phyloP scores from a whole-genome alignment of 805 yeast genomes.

The Candida anglica region DNA sequence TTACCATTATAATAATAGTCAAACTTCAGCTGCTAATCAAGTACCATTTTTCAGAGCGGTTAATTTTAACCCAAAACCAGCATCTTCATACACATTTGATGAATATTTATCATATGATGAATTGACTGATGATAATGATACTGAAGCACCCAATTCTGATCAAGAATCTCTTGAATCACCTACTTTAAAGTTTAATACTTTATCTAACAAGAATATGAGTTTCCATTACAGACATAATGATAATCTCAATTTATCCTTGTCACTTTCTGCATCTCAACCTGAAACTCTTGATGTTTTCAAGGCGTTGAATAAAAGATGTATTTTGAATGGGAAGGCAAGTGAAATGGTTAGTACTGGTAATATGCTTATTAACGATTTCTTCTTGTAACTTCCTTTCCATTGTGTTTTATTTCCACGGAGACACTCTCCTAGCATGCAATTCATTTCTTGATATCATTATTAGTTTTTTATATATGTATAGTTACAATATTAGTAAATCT shows the following conservation, averaged over 20 bases:
- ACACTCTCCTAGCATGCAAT: too few relatives aligned
- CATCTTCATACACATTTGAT: constrained; percentile 23
- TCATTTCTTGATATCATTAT: too few relatives aligned
- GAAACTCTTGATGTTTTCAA: constrained; percentile 24
- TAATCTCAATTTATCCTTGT: constrained; percentile 30
- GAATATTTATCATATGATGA: constrained; percentile 35
- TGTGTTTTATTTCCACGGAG: not conserved
- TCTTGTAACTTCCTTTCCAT: constrained; percentile 21
- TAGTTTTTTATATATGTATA: too few relatives aligned
- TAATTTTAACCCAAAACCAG: constrained; percentile 27
- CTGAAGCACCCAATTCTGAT: constrained; percentile 7
- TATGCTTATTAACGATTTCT: constrained; percentile 40
- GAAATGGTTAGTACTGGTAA: constrained; percentile 42
- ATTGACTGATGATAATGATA: constrained; percentile 10
- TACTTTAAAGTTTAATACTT: constrained; percentile 6
- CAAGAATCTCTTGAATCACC: constrained; percentile 7
- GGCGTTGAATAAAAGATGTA: constrained; percentile 31
- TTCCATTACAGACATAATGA: constrained; percentile 35
- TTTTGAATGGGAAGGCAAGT: constrained; percentile 38
- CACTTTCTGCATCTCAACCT: constrained; percentile 10
- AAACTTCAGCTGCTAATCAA: not conserved
- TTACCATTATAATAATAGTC: not conserved
- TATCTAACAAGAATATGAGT: constrained; percentile 23
- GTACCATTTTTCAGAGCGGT: constrained; percentile 37
- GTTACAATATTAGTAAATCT: too few relatives aligned